Percentiles rank a stretch among this genome's conserved stretches.
Conservation (phyloP, 1,284 basidiomycete species). For the Cryptococcus depauperatus region DNA sequence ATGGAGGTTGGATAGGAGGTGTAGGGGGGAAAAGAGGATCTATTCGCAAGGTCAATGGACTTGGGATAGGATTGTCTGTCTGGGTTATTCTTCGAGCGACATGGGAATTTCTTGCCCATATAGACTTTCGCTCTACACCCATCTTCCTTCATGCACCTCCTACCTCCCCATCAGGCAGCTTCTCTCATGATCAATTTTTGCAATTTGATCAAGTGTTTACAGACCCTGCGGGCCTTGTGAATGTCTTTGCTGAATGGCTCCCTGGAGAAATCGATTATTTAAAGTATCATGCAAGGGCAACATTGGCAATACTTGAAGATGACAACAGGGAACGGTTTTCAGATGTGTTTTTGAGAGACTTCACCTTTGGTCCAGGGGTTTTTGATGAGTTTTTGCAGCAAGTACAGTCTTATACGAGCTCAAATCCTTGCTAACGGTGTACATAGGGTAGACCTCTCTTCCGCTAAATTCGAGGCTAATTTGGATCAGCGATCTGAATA, state of each 20-base stretch:
- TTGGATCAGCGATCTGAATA: constrained; percentile 46
- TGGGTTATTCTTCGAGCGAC: constrained; percentile 41
- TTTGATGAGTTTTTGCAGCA: constrained; percentile 69
- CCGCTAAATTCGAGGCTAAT: constrained; percentile 28
- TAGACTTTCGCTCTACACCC: constrained; percentile 58
- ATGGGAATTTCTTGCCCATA: constrained; percentile 54
- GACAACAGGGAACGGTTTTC: constrained; percentile 44
- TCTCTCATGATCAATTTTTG: constrained; percentile 34
- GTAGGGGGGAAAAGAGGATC: constrained; percentile 23
- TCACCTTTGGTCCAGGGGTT: constrained; percentile 51
- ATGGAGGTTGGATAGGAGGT: constrained; percentile 55
- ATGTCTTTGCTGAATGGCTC: constrained; percentile 71
- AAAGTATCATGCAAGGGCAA: constrained; percentile 62
- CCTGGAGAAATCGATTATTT: constrained; percentile 47
- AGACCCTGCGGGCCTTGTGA: constrained; percentile 69
- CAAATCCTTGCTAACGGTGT: constrained; percentile 4
- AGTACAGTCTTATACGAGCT: constrained; percentile 50
- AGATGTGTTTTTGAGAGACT: constrained; percentile 40
- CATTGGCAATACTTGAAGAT: constrained; percentile 52
- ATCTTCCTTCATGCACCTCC: constrained; percentile 53
- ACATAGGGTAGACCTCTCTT: constrained; percentile 56
- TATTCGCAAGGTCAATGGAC: constrained; percentile 40
- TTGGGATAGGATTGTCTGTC: constrained; percentile 49
- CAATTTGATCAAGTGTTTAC: constrained; percentile 55
- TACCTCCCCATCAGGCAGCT: constrained; percentile 28